Evolutionary conservation across 371 early-diverging fungal species (phyloP).

Genomic region (Syncephalastrum sp.): DNA sequence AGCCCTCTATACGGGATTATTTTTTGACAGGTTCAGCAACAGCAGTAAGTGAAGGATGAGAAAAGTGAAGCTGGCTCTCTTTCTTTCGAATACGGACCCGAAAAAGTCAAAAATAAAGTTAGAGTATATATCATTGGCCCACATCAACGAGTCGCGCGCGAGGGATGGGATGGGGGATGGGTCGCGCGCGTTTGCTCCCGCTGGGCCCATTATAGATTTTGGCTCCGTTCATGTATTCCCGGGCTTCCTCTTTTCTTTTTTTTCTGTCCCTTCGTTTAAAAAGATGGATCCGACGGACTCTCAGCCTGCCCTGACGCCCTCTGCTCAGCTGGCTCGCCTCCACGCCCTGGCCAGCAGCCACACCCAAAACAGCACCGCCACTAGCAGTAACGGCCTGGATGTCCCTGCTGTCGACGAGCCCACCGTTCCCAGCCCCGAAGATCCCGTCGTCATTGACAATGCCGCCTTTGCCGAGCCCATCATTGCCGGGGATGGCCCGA

Average conservation of each 20-base stretch:
- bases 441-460: constrained; percentile 41
- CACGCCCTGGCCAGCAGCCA: constrained; percentile 40
- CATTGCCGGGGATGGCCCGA: constrained; percentile 46
- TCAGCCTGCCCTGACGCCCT: constrained; percentile 35
- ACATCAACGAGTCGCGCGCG: no score
- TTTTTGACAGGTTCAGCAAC: no score
- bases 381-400: constrained; percentile 3
- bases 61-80: no score
- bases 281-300: constrained; percentile 25
- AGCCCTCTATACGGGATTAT: no score
- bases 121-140: no score
- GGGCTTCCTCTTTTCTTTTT: constrained; percentile 4
- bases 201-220: no score
- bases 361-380: neutral
- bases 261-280: constrained; percentile 5
- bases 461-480: constrained; percentile 41
- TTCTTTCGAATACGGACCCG: neutral
- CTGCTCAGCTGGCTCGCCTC: constrained; percentile 45
- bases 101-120: neutral
- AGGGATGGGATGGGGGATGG: no score
- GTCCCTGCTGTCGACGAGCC: constrained; percentile 20
- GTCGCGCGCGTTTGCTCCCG: no score
- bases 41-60: no score
- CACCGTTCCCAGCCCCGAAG: constrained; percentile 43
- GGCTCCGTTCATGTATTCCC: neutral